These are phyloP conservation scores for Coleophoma cylindrospora DNA, from an alignment of 2,329 filamentous ascomycete species.

Conservation along the genomic window DNA sequence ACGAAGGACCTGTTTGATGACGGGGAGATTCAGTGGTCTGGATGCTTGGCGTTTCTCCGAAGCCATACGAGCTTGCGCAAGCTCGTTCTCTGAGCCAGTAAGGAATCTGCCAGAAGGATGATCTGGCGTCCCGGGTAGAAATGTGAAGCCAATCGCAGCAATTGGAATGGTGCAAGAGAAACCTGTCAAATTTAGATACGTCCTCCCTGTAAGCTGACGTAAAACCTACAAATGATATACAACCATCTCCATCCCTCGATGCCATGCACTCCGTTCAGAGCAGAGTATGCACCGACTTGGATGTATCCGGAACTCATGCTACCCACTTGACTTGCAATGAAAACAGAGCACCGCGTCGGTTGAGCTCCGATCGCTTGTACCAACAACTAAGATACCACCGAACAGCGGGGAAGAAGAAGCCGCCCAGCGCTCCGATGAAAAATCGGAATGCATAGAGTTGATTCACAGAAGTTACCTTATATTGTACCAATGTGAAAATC, in stretches of 20 bases:
- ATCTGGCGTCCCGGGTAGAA: slow-evolving; percentile 12
- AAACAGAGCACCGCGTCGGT: slow-evolving; percentile 3
- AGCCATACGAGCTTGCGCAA: slow-evolving; percentile 4
- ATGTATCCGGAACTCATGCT: slow-evolving; percentile 4
- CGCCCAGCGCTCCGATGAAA: slow-evolving; percentile 29
- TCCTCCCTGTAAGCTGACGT: not conserved
- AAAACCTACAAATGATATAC: slow-evolving; percentile 28
- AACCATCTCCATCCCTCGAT: slow-evolving; percentile 52
- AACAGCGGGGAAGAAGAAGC: slow-evolving; percentile 27
- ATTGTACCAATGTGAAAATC: slow-evolving; percentile 4
- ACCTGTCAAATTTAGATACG: not conserved
- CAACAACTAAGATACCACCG: slow-evolving; percentile 10
- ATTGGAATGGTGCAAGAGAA: slow-evolving; percentile 24
- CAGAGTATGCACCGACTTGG: slow-evolving; percentile 44
- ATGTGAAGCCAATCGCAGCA: slow-evolving; percentile 13
- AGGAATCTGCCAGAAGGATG: slow-evolving; percentile 4
- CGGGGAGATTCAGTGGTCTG: slow-evolving; percentile 1
- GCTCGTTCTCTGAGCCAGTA: slow-evolving; percentile 2
- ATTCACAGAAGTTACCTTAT: slow-evolving; percentile 23
- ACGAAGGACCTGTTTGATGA: slow-evolving; percentile 3
- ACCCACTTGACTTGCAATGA: slow-evolving; percentile 3
- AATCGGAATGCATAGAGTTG: slow-evolving; percentile 28
- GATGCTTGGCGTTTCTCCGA: slow-evolving; percentile 2
- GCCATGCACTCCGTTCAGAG: slow-evolving; percentile 42
- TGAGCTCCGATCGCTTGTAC: slow-evolving; percentile 3